Percentiles rank a stretch among this genome's conserved stretches.
phyloP scores from a whole-genome alignment of 2,329 filamentous ascomycete species.

The Ophiostoma sp. region DNA sequence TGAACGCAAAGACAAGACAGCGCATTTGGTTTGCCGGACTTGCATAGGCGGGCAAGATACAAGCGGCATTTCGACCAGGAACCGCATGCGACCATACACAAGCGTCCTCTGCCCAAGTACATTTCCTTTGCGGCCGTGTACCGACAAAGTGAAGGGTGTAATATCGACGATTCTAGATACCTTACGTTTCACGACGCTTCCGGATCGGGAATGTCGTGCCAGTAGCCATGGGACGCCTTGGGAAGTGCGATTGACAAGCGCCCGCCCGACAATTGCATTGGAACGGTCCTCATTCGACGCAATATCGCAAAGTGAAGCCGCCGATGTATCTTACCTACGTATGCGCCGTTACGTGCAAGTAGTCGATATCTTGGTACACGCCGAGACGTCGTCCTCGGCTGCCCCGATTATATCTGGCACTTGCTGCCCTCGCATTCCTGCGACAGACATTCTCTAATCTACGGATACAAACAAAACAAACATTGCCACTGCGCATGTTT shows the following conservation, averaged over 20 bases:
- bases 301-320: too few species aligned
- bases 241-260: background rate
- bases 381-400: too few species aligned
- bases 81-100: slow-evolving; percentile 11
- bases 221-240: background rate
- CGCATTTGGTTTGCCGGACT: background rate
- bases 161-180: too few species aligned
- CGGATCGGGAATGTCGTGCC: slow-evolving; percentile 9
- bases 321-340: too few species aligned
- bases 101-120: background rate
- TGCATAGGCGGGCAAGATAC: slow-evolving; percentile 21
- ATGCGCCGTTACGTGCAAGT: too few species aligned
- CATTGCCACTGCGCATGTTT: slow-evolving; percentile 9
- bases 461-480: background rate
- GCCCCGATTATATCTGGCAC: background rate
- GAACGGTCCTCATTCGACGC: background rate
- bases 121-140: background rate
- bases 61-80: slow-evolving; percentile 18
- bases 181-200: background rate
- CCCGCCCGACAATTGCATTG: background rate
- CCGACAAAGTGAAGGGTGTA: background rate
- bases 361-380: too few species aligned
- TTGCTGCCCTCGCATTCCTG: background rate
- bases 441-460: background rate
- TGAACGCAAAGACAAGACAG: background rate